Percentiles rank a stretch among this genome's conserved stretches.
Evolutionary conservation across 768 basidiomycete species (phyloP).

Genomic region (Mycena metata): DNA sequence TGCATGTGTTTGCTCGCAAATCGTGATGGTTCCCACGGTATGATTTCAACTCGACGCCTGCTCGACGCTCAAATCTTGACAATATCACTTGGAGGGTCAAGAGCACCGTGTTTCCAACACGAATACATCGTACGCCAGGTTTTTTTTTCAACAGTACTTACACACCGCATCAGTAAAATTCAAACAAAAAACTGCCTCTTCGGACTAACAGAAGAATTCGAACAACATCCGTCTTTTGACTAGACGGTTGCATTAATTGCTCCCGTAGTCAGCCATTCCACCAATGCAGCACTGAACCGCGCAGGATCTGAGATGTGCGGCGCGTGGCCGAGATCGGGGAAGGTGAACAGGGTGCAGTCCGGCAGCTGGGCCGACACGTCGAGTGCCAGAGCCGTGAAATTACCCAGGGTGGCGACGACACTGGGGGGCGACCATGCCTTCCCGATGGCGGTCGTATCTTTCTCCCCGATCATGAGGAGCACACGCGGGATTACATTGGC

Average conservation of each 20-base stretch:
- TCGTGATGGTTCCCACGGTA: too few species aligned
- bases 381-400: constrained; percentile 22
- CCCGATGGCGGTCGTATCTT: constrained; percentile 29
- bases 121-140: too few species aligned
- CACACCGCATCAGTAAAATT: too few species aligned
- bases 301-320: constrained; percentile 24
- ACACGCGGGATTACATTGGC: constrained; percentile 6
- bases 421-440: constrained; percentile 22
- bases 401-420: constrained; percentile 20
- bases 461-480: constrained; percentile 29
- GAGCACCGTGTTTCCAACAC: too few species aligned
- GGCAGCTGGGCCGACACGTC: constrained; percentile 21
- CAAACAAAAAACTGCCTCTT: too few species aligned
- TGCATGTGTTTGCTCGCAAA: too few species aligned
- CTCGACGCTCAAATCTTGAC: too few species aligned
- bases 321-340: constrained; percentile 27
- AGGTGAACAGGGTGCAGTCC: constrained; percentile 15
- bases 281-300: constrained; percentile 8
- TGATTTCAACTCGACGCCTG: too few species aligned
- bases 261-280: constrained; percentile 19
- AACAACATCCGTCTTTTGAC: too few species aligned
- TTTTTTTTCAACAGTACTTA: too few species aligned
- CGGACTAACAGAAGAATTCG: too few species aligned
- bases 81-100: too few species aligned
- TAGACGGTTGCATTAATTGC: neutral